phyloP scores from a whole-genome alignment of 2,329 filamentous ascomycete species.

The Graphilbum fragrans region DNA sequence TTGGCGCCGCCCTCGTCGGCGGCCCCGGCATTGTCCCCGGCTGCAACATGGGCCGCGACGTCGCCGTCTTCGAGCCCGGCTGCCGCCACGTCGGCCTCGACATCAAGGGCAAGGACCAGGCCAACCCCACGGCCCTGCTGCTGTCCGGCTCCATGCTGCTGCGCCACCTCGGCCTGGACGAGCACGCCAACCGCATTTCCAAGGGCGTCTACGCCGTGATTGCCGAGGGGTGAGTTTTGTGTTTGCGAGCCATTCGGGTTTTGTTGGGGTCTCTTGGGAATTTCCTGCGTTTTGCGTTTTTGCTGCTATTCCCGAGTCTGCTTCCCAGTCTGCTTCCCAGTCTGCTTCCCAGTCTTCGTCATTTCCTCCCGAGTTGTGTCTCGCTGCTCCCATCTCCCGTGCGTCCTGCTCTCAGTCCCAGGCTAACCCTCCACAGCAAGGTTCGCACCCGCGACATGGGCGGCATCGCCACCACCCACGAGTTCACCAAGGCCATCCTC shows the following conservation, averaged over 20 bases:
- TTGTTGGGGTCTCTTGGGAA: too few relatives aligned
- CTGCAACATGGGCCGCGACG: conserved; percentile 98
- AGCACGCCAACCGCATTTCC: conserved; percentile 96
- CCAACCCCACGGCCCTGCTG: conserved; percentile 92
- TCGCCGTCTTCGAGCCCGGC: conserved; percentile 96
- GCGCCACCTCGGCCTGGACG: conserved; percentile 90
- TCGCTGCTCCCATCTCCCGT: too few relatives aligned
- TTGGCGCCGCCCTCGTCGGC: conserved; percentile 91
- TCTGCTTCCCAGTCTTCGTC: conserved; percentile 26
- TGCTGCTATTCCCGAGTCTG: background rate
- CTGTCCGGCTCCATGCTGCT: conserved; percentile 95
- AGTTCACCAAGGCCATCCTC: conserved; percentile 90
- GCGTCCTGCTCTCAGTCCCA: too few relatives aligned
- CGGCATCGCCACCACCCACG: conserved; percentile 75
- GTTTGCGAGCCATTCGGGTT: background rate
- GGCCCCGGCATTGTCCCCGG: conserved; percentile 94
- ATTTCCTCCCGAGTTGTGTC: too few relatives aligned
- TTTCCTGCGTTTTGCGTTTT: background rate
- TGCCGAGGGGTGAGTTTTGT: conserved; percentile 63
- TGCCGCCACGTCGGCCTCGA: conserved; percentile 99
- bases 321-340: conserved; percentile 33
- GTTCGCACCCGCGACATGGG: conserved; percentile 93
- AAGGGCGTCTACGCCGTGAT: conserved; percentile 71
- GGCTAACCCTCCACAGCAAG: conserved; percentile 49
- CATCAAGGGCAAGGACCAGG: conserved; percentile 99